Conservation (phyloP, 2,329 filamentous ascomycete species). For the Cryoendolithus antarcticus region DNA sequence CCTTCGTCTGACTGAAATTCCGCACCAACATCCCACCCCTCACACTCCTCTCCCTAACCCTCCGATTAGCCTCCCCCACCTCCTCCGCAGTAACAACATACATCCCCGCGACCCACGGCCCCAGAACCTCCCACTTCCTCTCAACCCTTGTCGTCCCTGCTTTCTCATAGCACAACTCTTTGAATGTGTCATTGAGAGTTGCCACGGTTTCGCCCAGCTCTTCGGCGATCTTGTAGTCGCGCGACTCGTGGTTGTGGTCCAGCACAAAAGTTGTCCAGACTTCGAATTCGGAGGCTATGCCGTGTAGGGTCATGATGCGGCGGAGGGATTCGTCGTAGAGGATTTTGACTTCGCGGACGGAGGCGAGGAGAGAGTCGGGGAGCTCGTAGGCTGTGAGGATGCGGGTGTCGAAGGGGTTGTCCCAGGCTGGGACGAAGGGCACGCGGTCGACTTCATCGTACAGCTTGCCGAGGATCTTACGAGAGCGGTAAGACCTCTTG, state of each 20-base stretch:
- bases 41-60: constrained; percentile 30
- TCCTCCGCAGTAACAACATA: constrained; percentile 71
- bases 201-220: constrained; percentile 59
- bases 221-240: constrained; percentile 79
- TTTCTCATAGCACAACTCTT: constrained; percentile 50
- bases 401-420: constrained; percentile 60
- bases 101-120: constrained; percentile 71
- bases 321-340: constrained; percentile 67
- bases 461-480: constrained; percentile 62
- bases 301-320: constrained; percentile 73
- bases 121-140: constrained; percentile 44
- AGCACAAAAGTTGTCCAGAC: constrained; percentile 80
- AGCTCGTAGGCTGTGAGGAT: constrained; percentile 54
- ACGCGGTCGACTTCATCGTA: constrained; percentile 64
- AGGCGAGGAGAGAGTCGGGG: constrained; percentile 41
- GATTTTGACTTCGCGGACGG: constrained; percentile 55
- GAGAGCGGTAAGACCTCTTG: constrained; percentile 49
- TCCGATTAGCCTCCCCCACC: constrained; percentile 45
- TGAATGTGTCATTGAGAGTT: constrained; percentile 57
- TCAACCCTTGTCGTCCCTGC: constrained; percentile 35
- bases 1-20: constrained; percentile 27
- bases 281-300: constrained; percentile 80
- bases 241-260: constrained; percentile 55
- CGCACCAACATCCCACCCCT: constrained; percentile 28
- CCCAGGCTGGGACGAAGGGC: constrained; percentile 61